Evolutionary conservation across 75 land plant genomes (phyloP), one percentile per base, ranked within the genome.

Genomic region (Cryptomeria japonica): DNA sequence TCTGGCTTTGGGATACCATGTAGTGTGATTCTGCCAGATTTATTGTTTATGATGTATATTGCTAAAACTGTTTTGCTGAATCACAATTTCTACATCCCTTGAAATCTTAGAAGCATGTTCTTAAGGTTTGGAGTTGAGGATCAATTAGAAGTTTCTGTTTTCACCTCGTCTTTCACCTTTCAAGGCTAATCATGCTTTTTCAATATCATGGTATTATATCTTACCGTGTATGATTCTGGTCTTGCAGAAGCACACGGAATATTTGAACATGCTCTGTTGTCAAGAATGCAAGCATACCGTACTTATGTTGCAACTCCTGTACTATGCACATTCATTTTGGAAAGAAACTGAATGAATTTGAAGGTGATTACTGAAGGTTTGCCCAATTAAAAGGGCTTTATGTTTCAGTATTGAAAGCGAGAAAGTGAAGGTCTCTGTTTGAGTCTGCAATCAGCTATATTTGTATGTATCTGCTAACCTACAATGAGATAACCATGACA

Each of bases 391-490:
- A 25, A 42, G 44, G 47, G 83, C 83, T 37, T 31, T 80, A 80
- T 19, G n/a, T 80, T 80, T 22, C 47, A 42, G 19, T 80, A 25
- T 80, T 28, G 4, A 15, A 78, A 39, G 38, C 22, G 14, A 78
- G 83, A 80, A 80, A 22, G 47, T 80, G 83, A 25, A 41, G n/a
- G 83, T 42, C n/a, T 41, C 47, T 80, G n/a, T n/a, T n/a, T 42
- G 49, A 80, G 83, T 39, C 25, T 25, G 39, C 83, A 41, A 80
- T 80, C n/a, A 80, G 44, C 83, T 80, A 42, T 41, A 11, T 80
- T 80, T 80, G 44, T 44, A 80, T 80, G 83, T 80, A 25, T 39
- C 83, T 80, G 49, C 83, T 80, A 37, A 38, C 83, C 47, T 44
- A 44, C 31, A 44, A 80, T 44, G 84, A 47, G 44, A 44, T 80